Percentiles rank a stretch among this genome's conserved stretches.
Conservation (phyloP, 768 basidiomycete species). For the Tephrocybe sp. region DNA sequence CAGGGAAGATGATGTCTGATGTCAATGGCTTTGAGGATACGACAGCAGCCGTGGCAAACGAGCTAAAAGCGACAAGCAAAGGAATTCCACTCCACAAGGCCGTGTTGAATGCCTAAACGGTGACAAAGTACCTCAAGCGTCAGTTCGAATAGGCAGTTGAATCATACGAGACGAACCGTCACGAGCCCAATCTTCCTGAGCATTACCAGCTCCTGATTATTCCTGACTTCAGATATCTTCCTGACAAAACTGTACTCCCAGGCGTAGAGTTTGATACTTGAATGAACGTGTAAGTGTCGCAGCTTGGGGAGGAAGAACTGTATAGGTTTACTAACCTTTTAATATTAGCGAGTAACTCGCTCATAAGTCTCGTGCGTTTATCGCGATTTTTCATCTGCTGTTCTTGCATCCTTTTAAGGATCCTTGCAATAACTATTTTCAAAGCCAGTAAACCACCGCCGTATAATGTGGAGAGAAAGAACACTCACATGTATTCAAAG, state of each 20-base stretch:
- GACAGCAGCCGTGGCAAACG: slow-evolving; percentile 70
- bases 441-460: background rate
- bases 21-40: slow-evolving; percentile 71
- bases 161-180: slow-evolving; percentile 41
- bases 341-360: slow-evolving; percentile 89
- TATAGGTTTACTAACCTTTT: slow-evolving; percentile 49
- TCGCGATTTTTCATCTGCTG: slow-evolving; percentile 94
- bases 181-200: slow-evolving; percentile 79
- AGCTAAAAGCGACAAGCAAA: slow-evolving; percentile 76
- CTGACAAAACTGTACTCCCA: slow-evolving; percentile 93
- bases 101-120: slow-evolving; percentile 52
- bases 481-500: slow-evolving; percentile 57
- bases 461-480: background rate
- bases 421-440: slow-evolving; percentile 54
- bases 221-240: slow-evolving; percentile 75
- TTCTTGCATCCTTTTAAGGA: slow-evolving; percentile 75
- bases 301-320: background rate
- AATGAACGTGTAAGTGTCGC: background rate
- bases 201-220: slow-evolving; percentile 79
- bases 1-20: slow-evolving; percentile 92
- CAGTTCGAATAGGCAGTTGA: background rate
- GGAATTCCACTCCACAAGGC: slow-evolving; percentile 72
- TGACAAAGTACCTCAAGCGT: no score
- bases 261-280: slow-evolving; percentile 84
- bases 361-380: slow-evolving; percentile 82